Percentiles rank a stretch among this genome's conserved stretches.
These are phyloP conservation scores for Baffinella frigidus DNA, from an alignment of 208 protist genomes.

Conservation along the genomic window DNA sequence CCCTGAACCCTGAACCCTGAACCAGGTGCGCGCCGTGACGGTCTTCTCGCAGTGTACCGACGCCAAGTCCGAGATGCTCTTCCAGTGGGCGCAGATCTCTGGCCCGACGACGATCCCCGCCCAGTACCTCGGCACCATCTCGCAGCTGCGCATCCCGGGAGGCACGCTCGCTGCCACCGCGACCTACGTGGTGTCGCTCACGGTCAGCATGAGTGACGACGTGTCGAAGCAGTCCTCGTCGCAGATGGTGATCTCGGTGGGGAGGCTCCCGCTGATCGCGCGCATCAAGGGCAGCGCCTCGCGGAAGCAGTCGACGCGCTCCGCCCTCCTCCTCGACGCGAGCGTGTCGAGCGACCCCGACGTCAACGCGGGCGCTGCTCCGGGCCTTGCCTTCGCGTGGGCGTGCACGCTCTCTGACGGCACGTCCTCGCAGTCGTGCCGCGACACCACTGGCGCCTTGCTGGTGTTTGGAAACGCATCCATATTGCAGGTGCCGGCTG, in stretches of 20 bases:
- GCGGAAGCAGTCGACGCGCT: background rate
- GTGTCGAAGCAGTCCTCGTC: background rate
- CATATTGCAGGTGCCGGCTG: background rate
- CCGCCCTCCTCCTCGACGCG: background rate
- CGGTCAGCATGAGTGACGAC: background rate
- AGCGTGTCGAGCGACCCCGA: background rate
- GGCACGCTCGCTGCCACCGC: background rate
- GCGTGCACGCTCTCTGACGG: background rate
- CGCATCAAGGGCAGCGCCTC: background rate
- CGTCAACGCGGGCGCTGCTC: background rate
- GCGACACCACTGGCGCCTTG: background rate
- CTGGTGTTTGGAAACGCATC: too few relatives aligned
- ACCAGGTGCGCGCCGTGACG: too few relatives aligned
- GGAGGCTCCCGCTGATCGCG: background rate
- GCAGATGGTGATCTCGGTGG: background rate
- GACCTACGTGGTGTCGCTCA: background rate
- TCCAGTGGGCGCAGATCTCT: constrained; percentile 17
- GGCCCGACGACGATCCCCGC: background rate
- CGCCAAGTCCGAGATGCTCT: background rate
- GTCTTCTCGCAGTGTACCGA: too few relatives aligned
- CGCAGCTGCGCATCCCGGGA: background rate
- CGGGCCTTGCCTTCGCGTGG: background rate
- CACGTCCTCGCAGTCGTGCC: background rate
- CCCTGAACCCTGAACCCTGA: too few relatives aligned
- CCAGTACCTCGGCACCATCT: background rate